Base-by-base conservation (phyloP, 192 early-diverging fungal species). In the Podila horticola region DNA sequence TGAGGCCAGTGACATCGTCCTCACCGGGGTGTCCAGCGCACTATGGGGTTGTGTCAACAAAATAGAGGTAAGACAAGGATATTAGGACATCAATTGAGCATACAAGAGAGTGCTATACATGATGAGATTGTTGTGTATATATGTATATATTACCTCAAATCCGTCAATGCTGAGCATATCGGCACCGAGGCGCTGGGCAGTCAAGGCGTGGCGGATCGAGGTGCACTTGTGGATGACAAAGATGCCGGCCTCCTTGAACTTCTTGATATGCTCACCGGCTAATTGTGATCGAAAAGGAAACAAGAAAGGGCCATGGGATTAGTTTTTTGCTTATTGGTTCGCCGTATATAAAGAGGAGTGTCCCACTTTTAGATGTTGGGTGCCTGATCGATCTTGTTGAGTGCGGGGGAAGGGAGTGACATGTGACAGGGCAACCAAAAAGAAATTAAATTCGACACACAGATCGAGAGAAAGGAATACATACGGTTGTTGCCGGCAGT, bases 21-120 rank as follows among this genome's bases (percentile, higher is more conserved):
- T 95, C 94, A 64, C 94, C 94, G 20, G 94, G 94, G 70, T 95
- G 94, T 58, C 94, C 94, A 65, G 93, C 94, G 82, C 94, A 95
- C 82, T 49, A 45, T 26, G 1, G 1, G 4, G 1, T 52, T 0
- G 41, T n/a, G 8, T 36, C 15, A 3, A 58, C 11, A 58, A 58
- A 58, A 58, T 2, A 24, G 11, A 58, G 4, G 26, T 1, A 58
- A 24, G 1, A 58, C 4, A 58, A 61, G 3, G 59, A 6, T 26
- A 55, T 26, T 55, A 55, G 52, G n/a, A 76, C 74, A 68, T 95
- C 94, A 70, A 93, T n/a, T n/a, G n/a, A n/a, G n/a, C n/a, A n/a
- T n/a, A n/a, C n/a, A n/a, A n/a, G n/a, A n/a, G n/a, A n/a, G n/a
- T n/a, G n/a, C n/a, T n/a, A n/a, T n/a, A n/a, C n/a, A n/a, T n/a